Evolutionary conservation across 2,329 filamentous ascomycete species (phyloP), one percentile per base, ranked within the genome.

Genomic region (Exserohilum turcica): DNA sequence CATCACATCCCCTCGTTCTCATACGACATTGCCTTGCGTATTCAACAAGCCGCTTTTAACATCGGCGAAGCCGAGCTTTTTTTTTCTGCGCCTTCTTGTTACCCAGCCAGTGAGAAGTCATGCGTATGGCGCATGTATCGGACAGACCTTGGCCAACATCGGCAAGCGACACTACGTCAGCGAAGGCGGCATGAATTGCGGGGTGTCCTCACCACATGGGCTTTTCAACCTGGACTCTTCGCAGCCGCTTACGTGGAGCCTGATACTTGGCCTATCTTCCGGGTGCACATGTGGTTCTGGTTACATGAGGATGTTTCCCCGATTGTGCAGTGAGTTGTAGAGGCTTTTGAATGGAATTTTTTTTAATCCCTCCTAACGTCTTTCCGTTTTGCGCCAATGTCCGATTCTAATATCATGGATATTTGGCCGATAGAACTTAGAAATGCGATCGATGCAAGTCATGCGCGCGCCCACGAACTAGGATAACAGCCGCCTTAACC

Each of bases 141-240:
- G 60, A 50, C 51, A 47, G 56, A 42, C 45, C 16, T 48, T 64
- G 65, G 65, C 61, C 58, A 65, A 62, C 21, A 27, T 66, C 65
- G 65, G 65, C 65, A 21, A 31, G 27, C 29, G 46, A 40, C 52
- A 46, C 52, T 62, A 65, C 62, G 58, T 65, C 62, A 65, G 56
- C 36, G 45, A 37, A 18, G 38, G 36, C 28, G 38, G 36, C 33
- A 52, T 38, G 32, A 44, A 46, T 53, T 61, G 61, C 61, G 61
- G 64, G 63, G 58, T 60, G 60, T 42, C 27, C 43, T 35, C 29
- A 40, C 29, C 36, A 52, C 36, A 35, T 42, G 27, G 47, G 32
- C n/a, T 21, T 48, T 38, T 49, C 47, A 51, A 49, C 46, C 52
- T 46, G 16, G 44, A 16, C n/a, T 47, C 33, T 27, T 33, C 32